These are phyloP conservation scores for Wickerhamomyces rabaulensis DNA, from an alignment of 805 yeast genomes.

Conservation along the genomic window DNA sequence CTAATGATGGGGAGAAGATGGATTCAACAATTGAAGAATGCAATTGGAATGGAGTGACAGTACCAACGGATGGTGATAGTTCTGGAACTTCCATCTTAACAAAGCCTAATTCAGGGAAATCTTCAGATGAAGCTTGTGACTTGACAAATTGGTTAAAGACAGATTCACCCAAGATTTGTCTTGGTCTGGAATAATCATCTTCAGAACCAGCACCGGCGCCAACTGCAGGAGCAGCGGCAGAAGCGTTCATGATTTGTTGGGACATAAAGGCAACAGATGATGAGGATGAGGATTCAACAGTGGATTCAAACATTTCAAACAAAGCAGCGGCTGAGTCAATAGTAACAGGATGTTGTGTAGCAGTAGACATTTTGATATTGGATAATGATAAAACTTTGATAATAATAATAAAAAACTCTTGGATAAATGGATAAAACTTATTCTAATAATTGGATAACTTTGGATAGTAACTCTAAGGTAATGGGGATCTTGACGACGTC, in stretches of 20 bases:
- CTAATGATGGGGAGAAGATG: conserved; percentile 32
- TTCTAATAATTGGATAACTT: conserved; percentile 1
- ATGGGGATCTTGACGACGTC: conserved; percentile 17
- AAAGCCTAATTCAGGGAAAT: conserved; percentile 16
- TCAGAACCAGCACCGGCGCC: neutral
- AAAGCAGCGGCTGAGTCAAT: conserved; percentile 17
- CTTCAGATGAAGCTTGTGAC: conserved; percentile 14
- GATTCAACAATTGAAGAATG: conserved; percentile 64
- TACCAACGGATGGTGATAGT: conserved; percentile 23
- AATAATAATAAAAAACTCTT: conserved; percentile 1
- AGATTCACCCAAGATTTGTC: conserved; percentile 25
- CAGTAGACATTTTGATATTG: conserved; percentile 7
- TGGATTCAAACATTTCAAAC: conserved; percentile 23
- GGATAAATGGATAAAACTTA: conserved; percentile 1
- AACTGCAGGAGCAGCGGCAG: neutral
- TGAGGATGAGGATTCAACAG: conserved; percentile 12
- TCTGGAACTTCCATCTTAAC: conserved; percentile 20
- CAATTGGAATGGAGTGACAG: conserved; percentile 46
- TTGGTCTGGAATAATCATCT: conserved; percentile 17
- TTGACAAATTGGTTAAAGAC: conserved; percentile 23
- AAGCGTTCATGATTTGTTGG: conserved; percentile 1
- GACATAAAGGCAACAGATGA: conserved; percentile 7
- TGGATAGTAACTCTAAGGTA: conserved; percentile 4
- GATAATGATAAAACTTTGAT: conserved; percentile 5
- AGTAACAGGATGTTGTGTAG: conserved; percentile 6